These are phyloP conservation scores for Barnettozyma botsteinii DNA, from an alignment of 805 yeast species.

Conservation along the genomic window DNA sequence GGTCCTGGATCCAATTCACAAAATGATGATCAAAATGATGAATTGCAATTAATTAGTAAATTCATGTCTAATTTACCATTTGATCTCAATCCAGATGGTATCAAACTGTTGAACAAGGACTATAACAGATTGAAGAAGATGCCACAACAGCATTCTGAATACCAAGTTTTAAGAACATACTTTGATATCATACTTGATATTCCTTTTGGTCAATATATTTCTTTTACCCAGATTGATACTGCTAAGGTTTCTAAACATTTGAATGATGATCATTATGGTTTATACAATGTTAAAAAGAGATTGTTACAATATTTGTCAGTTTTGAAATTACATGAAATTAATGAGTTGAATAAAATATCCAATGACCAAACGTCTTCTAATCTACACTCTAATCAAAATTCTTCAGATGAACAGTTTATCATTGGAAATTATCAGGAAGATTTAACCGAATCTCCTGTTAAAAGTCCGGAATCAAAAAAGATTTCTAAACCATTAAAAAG, in stretches of 20 bases:
- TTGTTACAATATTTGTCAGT: conserved; percentile 78
- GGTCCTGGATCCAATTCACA: conserved; percentile 1
- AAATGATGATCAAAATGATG: conserved; percentile 32
- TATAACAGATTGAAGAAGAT: conserved; percentile 49
- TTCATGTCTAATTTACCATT: conserved; percentile 25
- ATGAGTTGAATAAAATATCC: conserved; percentile 9
- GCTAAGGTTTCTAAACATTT: conserved; percentile 47
- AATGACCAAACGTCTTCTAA: background rate
- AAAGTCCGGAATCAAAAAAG: background rate
- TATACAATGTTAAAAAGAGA: conserved; percentile 66
- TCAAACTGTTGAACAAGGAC: conserved; percentile 39
- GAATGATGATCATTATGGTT: conserved; percentile 75
- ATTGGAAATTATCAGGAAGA: conserved; percentile 14
- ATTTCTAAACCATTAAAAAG: conserved; percentile 5
- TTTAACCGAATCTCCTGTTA: background rate
- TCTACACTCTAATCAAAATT: no score
- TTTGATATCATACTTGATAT: conserved; percentile 60
- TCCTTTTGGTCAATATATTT: conserved; percentile 43
- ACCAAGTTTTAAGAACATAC: conserved; percentile 58
- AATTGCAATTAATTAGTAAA: conserved; percentile 28
- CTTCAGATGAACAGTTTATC: conserved; percentile 19
- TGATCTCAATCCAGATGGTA: conserved; percentile 37
- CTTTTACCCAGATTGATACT: conserved; percentile 38
- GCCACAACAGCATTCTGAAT: conserved; percentile 51
- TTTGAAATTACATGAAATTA: conserved; percentile 43